phyloP scores from a whole-genome alignment of 352 stramenopile genomes.

The Pythium brachiatum region DNA sequence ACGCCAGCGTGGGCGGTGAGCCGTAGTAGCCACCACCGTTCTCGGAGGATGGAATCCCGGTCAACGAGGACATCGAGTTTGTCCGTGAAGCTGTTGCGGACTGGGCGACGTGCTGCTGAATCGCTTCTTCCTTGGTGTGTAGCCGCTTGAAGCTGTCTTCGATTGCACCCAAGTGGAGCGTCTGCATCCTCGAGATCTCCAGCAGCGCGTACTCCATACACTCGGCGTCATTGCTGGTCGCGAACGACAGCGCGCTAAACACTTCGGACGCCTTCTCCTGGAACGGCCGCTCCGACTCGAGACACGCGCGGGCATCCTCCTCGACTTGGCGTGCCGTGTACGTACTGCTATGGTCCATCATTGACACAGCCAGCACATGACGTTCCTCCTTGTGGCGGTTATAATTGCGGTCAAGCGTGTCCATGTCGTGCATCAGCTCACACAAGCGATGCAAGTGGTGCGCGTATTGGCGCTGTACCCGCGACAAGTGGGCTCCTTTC shows the following conservation, averaged over 20 bases:
- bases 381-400: conserved; percentile 34
- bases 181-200: conserved; percentile 81
- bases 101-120: conserved; percentile 29
- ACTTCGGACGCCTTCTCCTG: conserved; percentile 66
- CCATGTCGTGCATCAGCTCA: conserved; percentile 71
- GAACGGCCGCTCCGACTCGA: conserved; percentile 63
- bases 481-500: conserved; percentile 65
- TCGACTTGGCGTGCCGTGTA: conserved; percentile 38
- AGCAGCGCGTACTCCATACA: conserved; percentile 81
- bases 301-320: conserved; percentile 42
- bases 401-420: conserved; percentile 58
- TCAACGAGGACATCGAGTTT: not conserved
- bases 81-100: not conserved
- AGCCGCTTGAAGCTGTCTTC: conserved; percentile 71
- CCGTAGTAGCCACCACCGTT: conserved; percentile 2
- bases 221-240: conserved; percentile 69
- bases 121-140: conserved; percentile 42
- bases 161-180: conserved; percentile 66
- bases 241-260: conserved; percentile 68
- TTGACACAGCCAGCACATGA: conserved; percentile 25
- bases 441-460: conserved; percentile 70
- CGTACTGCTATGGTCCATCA: conserved; percentile 31
- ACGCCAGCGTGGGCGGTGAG: conserved; percentile 13
- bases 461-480: conserved; percentile 55
- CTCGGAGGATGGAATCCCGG: not conserved